Evolutionary conservation across 75 land plant genomes (phyloP).

Genomic region (Pinus taeda): DNA sequence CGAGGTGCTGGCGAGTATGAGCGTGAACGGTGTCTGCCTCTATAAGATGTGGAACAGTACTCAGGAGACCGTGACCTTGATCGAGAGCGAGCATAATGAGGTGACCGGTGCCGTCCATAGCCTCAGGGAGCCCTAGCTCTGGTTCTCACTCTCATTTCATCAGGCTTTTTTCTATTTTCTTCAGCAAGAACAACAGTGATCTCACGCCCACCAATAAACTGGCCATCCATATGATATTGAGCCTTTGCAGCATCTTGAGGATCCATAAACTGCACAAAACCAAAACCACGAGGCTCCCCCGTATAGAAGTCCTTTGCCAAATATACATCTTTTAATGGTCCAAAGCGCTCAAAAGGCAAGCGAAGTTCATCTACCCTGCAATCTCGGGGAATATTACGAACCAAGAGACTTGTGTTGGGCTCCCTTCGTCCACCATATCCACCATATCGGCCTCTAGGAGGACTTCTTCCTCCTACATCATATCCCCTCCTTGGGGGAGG

Average conservation of each 20-base stretch:
- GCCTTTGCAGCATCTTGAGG: conserved; percentile 66
- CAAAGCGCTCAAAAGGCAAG: conserved; percentile 78
- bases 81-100: no score
- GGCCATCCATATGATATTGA: conserved; percentile 64
- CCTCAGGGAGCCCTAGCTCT: conserved; percentile 54
- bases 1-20: no score
- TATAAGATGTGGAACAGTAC: no score
- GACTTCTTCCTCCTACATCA: conserved; percentile 5
- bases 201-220: conserved; percentile 59
- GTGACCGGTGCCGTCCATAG: no score
- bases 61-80: no score
- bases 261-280: conserved; percentile 78
- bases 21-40: no score
- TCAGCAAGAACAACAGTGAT: conserved; percentile 79
- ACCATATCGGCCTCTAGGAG: conserved; percentile 8
- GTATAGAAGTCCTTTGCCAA: conserved; percentile 82
- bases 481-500: neutral
- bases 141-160: conserved; percentile 59
- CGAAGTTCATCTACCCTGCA: conserved; percentile 83
- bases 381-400: conserved; percentile 56
- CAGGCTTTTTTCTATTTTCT: conserved; percentile 65
- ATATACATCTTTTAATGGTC: conserved; percentile 80
- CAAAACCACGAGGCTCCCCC: conserved; percentile 84
- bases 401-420: conserved; percentile 3
- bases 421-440: conserved; percentile 8